Evolutionary conservation across 2,329 filamentous ascomycete species (phyloP).

Genomic region (Fusarium duplospermum): DNA sequence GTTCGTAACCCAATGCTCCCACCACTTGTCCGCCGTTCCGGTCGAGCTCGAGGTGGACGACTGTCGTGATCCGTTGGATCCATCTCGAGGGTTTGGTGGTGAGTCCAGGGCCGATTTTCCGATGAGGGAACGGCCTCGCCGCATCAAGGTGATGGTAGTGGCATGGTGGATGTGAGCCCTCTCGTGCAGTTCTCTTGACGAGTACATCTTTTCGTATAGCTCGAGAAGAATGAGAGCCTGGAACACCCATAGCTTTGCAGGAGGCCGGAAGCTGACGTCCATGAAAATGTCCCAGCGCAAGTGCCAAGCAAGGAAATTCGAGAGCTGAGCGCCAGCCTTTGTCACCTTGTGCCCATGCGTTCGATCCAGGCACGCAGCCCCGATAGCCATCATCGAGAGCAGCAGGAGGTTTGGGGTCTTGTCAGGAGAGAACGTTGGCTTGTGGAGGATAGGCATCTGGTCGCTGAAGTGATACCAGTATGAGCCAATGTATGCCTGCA

Average conservation of each 20-base stretch:
- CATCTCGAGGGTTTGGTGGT: conserved; percentile 78
- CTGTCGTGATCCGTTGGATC: conserved; percentile 66
- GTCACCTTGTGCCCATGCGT: conserved; percentile 80
- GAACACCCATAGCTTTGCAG: conserved; percentile 96
- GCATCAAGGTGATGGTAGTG: conserved; percentile 94
- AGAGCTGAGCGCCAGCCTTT: conserved; percentile 81
- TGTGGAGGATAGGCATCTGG: conserved; percentile 93
- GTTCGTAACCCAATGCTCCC: conserved; percentile 95
- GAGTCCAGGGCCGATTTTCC: conserved; percentile 87
- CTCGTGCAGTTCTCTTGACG: conserved; percentile 90
- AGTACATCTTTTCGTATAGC: conserved; percentile 98
- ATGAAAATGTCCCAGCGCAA: conserved; percentile 97
- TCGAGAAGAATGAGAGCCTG: conserved; percentile 90
- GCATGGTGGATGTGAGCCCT: conserved; percentile 96
- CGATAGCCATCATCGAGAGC: conserved; percentile 91
- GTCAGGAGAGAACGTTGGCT: conserved; percentile 91
- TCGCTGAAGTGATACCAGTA: conserved; percentile 97
- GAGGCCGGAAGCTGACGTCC: conserved; percentile 88
- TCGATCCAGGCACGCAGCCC: conserved; percentile 89
- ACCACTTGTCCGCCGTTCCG: conserved; percentile 87
- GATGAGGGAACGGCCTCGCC: conserved; percentile 89
- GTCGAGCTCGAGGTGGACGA: conserved; percentile 70
- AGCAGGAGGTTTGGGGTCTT: conserved; percentile 86
- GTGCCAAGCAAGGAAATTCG: conserved; percentile 92
- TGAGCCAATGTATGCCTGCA: conserved; percentile 92